A percentile compares a stretch with the other conserved stretches of the same genome.
Conservation (phyloP, 768 basidiomycete genomes). For the Wakefieldia striispora region DNA sequence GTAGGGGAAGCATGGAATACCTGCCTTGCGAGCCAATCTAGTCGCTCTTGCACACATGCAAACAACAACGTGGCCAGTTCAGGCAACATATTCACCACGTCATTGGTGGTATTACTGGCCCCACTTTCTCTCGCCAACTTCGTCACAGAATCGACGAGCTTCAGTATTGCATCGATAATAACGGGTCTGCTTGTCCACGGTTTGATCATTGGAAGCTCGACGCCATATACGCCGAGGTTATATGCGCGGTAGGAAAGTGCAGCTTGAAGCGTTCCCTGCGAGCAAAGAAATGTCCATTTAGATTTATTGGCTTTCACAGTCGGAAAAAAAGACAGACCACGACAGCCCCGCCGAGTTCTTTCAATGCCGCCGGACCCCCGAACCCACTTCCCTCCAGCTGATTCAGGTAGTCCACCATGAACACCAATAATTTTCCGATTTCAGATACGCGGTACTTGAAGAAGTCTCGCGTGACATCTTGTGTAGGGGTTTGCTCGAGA, state of each 20-base stretch:
- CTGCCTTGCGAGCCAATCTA: conserved; percentile 67
- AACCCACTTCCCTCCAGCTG: conserved; percentile 25
- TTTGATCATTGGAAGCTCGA: conserved; percentile 64
- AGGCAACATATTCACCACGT: conserved; percentile 56
- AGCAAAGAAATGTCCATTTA: neutral
- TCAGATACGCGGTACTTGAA: conserved; percentile 70
- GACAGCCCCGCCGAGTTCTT: conserved; percentile 46
- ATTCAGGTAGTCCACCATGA: conserved; percentile 41
- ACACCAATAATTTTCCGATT: conserved; percentile 65
- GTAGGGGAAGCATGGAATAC: conserved; percentile 1
- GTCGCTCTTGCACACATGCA: conserved; percentile 61
- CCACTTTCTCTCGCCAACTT: conserved; percentile 21
- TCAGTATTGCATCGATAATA: conserved; percentile 65
- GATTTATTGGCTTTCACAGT: neutral
- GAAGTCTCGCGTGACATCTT: conserved; percentile 82
- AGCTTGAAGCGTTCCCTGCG: conserved; percentile 67
- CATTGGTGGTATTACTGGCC: conserved; percentile 20
- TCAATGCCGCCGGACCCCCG: conserved; percentile 25
- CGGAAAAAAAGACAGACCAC: conserved; percentile 46
- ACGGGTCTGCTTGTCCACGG: conserved; percentile 81
- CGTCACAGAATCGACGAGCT: conserved; percentile 68
- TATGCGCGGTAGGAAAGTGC: conserved; percentile 74
- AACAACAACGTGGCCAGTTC: conserved; percentile 64
- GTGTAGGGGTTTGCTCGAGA: conserved; percentile 50
- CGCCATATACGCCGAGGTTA: conserved; percentile 73